Base-by-base conservation (phyloP, 78 protist species). In the Neovahlkampfia damariscottae region DNA sequence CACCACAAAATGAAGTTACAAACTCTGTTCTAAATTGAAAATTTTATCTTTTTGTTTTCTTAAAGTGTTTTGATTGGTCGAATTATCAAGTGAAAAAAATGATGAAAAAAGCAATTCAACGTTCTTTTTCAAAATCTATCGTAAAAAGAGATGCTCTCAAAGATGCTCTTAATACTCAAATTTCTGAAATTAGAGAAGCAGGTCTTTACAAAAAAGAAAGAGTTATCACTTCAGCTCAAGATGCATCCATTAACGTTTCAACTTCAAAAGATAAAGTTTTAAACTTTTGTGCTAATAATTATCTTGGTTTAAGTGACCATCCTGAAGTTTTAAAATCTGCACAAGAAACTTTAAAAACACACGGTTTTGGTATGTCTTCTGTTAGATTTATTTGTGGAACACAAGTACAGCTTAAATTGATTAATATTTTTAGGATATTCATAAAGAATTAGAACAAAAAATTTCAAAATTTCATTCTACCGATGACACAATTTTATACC, bases 351-450 rank as follows among this genome's bases (percentile, higher is more conserved):
- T n/a, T 89, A 5, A 79, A 73, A n/a, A 29, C 38, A 5, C 81
- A 39, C 8, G 91, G 90, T 27, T 37, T 41, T 34, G 91, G 90
- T 9, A 29, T 89, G 75, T 2, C 76, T 66, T 68, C 82, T 4
- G 93, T 90, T 9, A 72, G 92, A 10, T 89, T 90, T 74, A 89
- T 89, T 67, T 89, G 92, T 74, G 92, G 92, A 32, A 83, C 83
- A 39, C 80, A 41, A 38, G n/a, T n/a, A n/a, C n/a, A n/a, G n/a
- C 1, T 40, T 1, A 19, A 3, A 71, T 2, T 32, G 2, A 7
- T 7, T 50, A 0, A 50, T 79, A 76, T n/a, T n/a, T n/a, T n/a
- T n/a, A n/a, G n/a, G 87, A 85, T 76, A 71, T 86, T 31, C 92
- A 89, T 86, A 84, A 83, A 78, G 67, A 30, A 30, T 82, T 89